A percentile compares a stretch with the other conserved stretches of the same genome.
phyloP scores from a whole-genome alignment of 805 yeast species.

The Pichia ethanolica region DNA sequence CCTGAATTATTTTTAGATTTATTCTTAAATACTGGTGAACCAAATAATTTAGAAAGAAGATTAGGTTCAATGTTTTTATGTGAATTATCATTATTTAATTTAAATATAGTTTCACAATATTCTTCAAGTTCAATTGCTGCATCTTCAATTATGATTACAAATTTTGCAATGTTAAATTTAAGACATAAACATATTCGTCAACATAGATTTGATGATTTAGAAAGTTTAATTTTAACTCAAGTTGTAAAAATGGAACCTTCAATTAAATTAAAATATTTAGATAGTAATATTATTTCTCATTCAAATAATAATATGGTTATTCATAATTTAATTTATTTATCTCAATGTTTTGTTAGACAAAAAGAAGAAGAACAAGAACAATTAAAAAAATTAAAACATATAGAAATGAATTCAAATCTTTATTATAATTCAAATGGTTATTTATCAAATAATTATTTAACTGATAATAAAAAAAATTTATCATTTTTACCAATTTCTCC shows the following conservation, averaged over 20 bases:
- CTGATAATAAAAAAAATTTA: slow-evolving; percentile 2
- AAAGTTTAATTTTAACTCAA: slow-evolving; percentile 20
- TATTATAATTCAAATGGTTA: slow-evolving; percentile 6
- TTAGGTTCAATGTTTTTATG: slow-evolving; percentile 54
- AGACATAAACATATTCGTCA: slow-evolving; percentile 26
- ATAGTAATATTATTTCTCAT: slow-evolving; percentile 9
- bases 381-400: slow-evolving; percentile 7
- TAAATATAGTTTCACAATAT: slow-evolving; percentile 46
- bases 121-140: slow-evolving; percentile 40
- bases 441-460: not conserved
- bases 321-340: slow-evolving; percentile 20
- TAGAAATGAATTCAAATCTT: slow-evolving; percentile 5
- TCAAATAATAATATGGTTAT: slow-evolving; percentile 16
- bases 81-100: slow-evolving; percentile 59
- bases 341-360: slow-evolving; percentile 20
- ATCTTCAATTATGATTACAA: slow-evolving; percentile 42
- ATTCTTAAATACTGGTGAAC: slow-evolving; percentile 30
- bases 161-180: slow-evolving; percentile 37
- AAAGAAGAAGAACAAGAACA: slow-evolving; percentile 14
- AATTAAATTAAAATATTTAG: slow-evolving; percentile 21
- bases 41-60: slow-evolving; percentile 40
- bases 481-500: slow-evolving; percentile 19
- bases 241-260: slow-evolving; percentile 20
- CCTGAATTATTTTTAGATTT: slow-evolving; percentile 59
- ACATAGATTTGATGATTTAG: slow-evolving; percentile 26